phyloP scores from a whole-genome alignment of 257 asterid species.

The Gardenia jasminoides region DNA sequence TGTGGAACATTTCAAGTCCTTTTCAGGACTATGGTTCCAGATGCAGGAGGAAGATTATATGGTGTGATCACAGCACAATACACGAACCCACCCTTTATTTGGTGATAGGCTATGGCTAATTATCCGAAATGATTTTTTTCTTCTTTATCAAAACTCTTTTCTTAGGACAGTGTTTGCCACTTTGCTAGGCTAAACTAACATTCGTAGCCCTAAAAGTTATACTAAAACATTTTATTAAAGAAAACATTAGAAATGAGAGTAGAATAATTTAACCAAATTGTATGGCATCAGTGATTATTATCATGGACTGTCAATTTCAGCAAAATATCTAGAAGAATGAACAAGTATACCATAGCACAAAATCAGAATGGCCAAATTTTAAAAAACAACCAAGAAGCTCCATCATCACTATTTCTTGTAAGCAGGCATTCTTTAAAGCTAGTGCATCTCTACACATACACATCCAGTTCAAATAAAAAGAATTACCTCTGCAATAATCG shows the following conservation, averaged over 20 bases:
- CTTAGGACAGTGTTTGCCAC: neutral
- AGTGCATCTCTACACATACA: neutral
- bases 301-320: neutral
- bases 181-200: neutral
- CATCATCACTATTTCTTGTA: neutral
- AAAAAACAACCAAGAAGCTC: too few relatives aligned
- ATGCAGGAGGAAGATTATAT: neutral
- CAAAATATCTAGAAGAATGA: neutral
- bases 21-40: neutral
- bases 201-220: neutral
- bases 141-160: neutral
- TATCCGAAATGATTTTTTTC: neutral
- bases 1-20: too few relatives aligned
- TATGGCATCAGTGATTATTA: neutral
- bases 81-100: too few relatives aligned
- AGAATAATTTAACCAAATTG: neutral
- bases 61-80: neutral
- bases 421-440: neutral
- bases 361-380: too few relatives aligned
- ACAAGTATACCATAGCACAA: neutral
- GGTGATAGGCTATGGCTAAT: neutral
- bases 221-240: neutral
- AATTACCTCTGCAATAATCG: slow-evolving; percentile 85
- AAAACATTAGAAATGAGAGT: neutral
- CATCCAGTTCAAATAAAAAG: slow-evolving; percentile 13